These are phyloP conservation scores for Colletotrichum theobromicola DNA, from an alignment of 2,329 filamentous ascomycete species.

Conservation along the genomic window DNA sequence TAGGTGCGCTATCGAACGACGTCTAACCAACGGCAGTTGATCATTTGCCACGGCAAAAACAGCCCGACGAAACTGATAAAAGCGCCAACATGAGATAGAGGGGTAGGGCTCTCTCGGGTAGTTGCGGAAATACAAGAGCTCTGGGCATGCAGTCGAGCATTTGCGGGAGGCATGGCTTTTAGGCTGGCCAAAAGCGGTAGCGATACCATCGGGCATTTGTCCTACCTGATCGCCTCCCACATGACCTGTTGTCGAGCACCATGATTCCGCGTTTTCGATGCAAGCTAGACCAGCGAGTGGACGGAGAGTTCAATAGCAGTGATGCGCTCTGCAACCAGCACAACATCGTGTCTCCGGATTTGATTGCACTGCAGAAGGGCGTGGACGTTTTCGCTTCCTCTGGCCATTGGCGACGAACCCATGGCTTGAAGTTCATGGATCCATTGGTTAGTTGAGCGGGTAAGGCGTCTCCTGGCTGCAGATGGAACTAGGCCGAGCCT, in stretches of 20 bases:
- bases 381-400: neutral
- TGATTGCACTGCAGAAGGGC: neutral
- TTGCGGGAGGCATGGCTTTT: neutral
- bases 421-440: neutral
- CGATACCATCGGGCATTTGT: neutral
- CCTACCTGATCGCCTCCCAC: neutral
- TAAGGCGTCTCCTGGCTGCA: neutral
- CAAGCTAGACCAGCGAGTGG: neutral
- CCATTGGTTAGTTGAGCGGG: neutral
- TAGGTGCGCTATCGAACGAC: constrained; percentile 1
- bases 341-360: neutral
- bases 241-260: neutral
- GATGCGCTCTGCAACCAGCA: neutral
- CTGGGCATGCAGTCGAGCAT: neutral
- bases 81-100: neutral
- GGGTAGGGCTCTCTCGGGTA: neutral
- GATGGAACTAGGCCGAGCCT: neutral
- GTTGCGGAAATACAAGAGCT: neutral
- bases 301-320: neutral
- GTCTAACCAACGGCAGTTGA: constrained; percentile 4
- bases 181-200: neutral
- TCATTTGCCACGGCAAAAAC: neutral
- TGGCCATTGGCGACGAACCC: neutral
- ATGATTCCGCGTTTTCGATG: neutral
- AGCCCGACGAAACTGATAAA: neutral